These are phyloP conservation scores for Penicillium turbatum DNA, from an alignment of 495 filamentous ascomycete species.

Conservation along the genomic window DNA sequence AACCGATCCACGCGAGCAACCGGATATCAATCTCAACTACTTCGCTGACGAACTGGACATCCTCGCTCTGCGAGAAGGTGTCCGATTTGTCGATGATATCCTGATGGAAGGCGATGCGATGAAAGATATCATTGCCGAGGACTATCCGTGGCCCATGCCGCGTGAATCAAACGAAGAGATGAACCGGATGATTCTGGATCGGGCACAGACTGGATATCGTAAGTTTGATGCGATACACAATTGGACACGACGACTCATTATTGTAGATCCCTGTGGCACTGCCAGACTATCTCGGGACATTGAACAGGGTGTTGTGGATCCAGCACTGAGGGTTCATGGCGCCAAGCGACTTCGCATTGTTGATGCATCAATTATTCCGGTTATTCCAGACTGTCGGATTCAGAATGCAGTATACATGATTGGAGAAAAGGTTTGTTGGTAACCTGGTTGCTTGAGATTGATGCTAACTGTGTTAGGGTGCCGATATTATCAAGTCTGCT, in stretches of 20 bases:
- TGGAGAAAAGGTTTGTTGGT: slow-evolving; percentile 36
- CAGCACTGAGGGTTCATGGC: slow-evolving; percentile 50
- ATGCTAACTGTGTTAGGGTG: slow-evolving; percentile 21
- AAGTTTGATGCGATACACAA: not conserved
- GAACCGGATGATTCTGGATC: slow-evolving; percentile 52
- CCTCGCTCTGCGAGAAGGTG: slow-evolving; percentile 46
- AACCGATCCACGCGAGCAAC: slow-evolving; percentile 26
- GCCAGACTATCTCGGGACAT: slow-evolving; percentile 48
- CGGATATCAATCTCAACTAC: slow-evolving; percentile 45
- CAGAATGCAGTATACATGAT: slow-evolving; percentile 46
- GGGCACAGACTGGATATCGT: slow-evolving; percentile 50
- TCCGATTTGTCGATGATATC: slow-evolving; percentile 48
- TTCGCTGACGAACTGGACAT: slow-evolving; percentile 46
- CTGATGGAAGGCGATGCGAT: slow-evolving; percentile 47
- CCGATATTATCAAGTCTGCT: slow-evolving; percentile 42
- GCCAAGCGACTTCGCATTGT: slow-evolving; percentile 48
- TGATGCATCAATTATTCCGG: slow-evolving; percentile 32
- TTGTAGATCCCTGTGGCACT: slow-evolving; percentile 49
- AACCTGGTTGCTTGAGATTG: not conserved
- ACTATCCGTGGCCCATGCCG: slow-evolving; percentile 54
- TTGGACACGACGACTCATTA: not conserved
- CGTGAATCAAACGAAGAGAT: slow-evolving; percentile 48
- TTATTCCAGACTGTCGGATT: slow-evolving; percentile 28
- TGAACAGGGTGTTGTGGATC: slow-evolving; percentile 48
- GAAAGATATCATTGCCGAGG: slow-evolving; percentile 47